Base-by-base conservation (phyloP, 805 yeast genomes). In the Osmozyma mogii region DNA sequence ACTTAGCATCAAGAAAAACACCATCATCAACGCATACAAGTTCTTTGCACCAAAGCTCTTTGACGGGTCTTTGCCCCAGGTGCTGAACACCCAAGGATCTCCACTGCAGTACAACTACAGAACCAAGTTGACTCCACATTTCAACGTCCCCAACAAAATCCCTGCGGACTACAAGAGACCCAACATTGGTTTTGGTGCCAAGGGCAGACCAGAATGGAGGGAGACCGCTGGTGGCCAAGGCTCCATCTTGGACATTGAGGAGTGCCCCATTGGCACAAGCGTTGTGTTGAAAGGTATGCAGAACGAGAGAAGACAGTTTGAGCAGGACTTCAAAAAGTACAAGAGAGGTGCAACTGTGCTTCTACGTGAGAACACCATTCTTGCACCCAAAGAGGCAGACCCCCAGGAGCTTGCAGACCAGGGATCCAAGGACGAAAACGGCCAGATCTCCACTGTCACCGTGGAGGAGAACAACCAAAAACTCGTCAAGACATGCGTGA, bases 121-220 rank as follows among this genome's bases (percentile, higher is more conserved):
- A 50, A 92, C 98, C 0, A 92, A 92, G 50, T 68, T 92, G 24
- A 92, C 98, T 0, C 98, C 98, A 4, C 98, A 92, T 58, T 92
- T 88, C 56, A 87, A 82, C 46, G 58, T 84, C 22, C 92, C 94
- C 15, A 70, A 75, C 46, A 61, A 56, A 27, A 58, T 58, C 29
- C 60, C 65, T 2, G 47, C 46, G 19, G 47, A 45, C 28, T 51
- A 48, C 24, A 48, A 52, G 24, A 56, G 66, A 33, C 95, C 96
- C 11, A 72, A 83, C 10, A 63, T 92, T 33, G 98, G 98, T 1
- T 92, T 89, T 59, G 95, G 94, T 6, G 68, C 79, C 30, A 83
- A 83, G 51, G 95, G 95, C 8, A 70, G 78, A 49, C 85, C 87
- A 2, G 52, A 57, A 20, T 81, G 85, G 84, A 65, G 87, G 49